Conservation (phyloP, 2,329 filamentous ascomycete species). For the Cladosporium sp. region DNA sequence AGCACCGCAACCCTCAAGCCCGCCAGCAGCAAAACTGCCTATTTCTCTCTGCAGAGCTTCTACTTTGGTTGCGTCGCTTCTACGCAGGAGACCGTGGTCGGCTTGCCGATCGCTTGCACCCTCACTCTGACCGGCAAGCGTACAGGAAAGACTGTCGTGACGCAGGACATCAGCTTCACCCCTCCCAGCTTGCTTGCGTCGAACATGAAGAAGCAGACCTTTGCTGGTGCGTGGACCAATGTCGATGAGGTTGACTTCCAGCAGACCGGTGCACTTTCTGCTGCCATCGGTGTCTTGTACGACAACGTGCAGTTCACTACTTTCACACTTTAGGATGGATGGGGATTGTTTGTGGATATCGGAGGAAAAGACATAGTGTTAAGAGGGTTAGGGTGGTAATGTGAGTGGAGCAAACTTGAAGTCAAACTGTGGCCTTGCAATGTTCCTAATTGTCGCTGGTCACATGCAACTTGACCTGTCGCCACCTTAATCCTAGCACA, state of each 20-base stretch:
- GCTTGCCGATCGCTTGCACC: background rate
- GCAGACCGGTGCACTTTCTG: background rate
- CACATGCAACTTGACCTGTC: too few species aligned
- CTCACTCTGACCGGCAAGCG: background rate
- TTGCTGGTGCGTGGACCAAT: background rate
- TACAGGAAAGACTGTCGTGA: background rate
- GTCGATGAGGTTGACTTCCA: constrained; percentile 6
- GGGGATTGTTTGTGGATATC: background rate
- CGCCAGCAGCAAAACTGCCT: background rate
- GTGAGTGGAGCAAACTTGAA: too few species aligned
- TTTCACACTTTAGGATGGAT: background rate
- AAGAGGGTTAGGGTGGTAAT: background rate
- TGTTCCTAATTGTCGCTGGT: too few species aligned
- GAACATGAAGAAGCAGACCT: background rate
- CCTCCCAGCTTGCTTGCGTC: background rate
- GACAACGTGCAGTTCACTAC: constrained; percentile 6
- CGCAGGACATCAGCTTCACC: background rate
- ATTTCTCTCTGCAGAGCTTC: constrained; percentile 9
- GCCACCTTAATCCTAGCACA: too few species aligned
- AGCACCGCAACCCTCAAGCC: background rate
- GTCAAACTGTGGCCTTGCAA: too few species aligned
- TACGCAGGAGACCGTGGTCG: constrained; percentile 1
- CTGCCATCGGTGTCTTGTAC: background rate
- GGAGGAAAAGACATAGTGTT: background rate
- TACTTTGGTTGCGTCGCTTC: constrained; percentile 11